Evolutionary conservation across 108 stramenopile species (phyloP).

Genomic region (Hondaea fermentalgiana): DNA sequence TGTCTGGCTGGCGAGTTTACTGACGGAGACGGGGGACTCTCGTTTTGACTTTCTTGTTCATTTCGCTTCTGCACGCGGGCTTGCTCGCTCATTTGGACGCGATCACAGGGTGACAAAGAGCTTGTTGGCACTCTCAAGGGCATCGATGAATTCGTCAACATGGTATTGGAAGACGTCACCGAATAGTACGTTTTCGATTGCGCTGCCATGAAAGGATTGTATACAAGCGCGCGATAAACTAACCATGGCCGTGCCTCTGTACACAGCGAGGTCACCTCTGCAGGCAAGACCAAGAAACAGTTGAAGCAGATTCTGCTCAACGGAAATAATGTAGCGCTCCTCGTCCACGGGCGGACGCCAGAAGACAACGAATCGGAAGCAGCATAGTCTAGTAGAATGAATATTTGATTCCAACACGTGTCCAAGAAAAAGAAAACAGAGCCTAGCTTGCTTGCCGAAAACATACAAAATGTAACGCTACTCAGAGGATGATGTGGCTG

Average conservation of each 20-base stretch:
- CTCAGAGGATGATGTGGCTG: too few relatives aligned
- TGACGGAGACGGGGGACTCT: too few relatives aligned
- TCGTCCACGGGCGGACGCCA: background rate
- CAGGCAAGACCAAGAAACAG: constrained; percentile 19
- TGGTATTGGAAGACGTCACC: constrained; percentile 54
- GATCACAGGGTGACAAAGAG: constrained; percentile 41
- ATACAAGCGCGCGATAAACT: background rate
- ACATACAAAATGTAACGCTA: too few relatives aligned
- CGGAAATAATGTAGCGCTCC: constrained; percentile 37
- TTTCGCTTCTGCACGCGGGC: background rate
- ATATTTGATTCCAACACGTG: too few relatives aligned
- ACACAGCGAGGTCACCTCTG: background rate
- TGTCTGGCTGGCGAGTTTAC: too few relatives aligned
- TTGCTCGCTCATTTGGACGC: background rate
- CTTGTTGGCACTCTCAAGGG: constrained; percentile 54
- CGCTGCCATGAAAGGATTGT: background rate
- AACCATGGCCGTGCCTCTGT: background rate
- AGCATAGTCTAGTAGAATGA: too few relatives aligned
- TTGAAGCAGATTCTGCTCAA: constrained; percentile 59
- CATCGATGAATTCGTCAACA: constrained; percentile 62
- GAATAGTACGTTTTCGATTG: constrained; percentile 40
- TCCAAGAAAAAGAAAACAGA: too few relatives aligned
- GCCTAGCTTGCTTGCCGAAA: too few relatives aligned
- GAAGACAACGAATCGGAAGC: background rate
- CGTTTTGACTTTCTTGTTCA: too few relatives aligned